Evolutionary conservation across 2,329 filamentous ascomycete species (phyloP).

Genomic region (Acephala macrosclerotiorum): DNA sequence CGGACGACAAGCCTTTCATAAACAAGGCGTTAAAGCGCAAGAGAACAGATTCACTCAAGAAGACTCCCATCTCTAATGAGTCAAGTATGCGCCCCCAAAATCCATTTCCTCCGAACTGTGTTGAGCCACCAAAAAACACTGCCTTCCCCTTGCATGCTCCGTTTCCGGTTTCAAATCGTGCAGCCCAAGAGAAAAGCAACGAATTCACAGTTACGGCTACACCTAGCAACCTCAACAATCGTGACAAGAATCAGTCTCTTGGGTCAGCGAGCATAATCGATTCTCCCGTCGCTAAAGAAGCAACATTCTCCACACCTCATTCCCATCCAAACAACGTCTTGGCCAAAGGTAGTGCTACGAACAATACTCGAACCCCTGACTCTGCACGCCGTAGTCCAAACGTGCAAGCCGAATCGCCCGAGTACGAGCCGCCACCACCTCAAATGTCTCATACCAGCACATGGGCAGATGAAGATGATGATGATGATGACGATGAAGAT

Average conservation of each 20-base stretch:
- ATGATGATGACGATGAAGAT: conserved; percentile 15
- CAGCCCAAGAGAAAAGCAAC: not conserved
- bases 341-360: not conserved
- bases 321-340: not conserved
- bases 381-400: not conserved
- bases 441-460: not conserved
- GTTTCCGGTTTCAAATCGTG: not conserved
- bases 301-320: not conserved
- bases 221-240: not conserved
- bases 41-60: not conserved
- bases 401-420: conserved; percentile 11
- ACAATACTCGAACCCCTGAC: not conserved
- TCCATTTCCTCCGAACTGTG: not conserved
- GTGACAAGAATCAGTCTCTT: not conserved
- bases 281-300: not conserved
- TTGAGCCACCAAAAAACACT: not conserved
- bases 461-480: conserved; percentile 11
- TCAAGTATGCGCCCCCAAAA: not conserved
- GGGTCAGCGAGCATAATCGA: not conserved
- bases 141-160: not conserved
- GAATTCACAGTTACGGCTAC: not conserved
- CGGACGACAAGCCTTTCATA: conserved; percentile 31
- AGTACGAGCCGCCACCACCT: conserved; percentile 27
- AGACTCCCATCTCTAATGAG: not conserved
- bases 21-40: conserved; percentile 27